These are phyloP conservation scores for Aspergillus ruber DNA, from an alignment of 2,329 filamentous ascomycete species.

Conservation along the genomic window DNA sequence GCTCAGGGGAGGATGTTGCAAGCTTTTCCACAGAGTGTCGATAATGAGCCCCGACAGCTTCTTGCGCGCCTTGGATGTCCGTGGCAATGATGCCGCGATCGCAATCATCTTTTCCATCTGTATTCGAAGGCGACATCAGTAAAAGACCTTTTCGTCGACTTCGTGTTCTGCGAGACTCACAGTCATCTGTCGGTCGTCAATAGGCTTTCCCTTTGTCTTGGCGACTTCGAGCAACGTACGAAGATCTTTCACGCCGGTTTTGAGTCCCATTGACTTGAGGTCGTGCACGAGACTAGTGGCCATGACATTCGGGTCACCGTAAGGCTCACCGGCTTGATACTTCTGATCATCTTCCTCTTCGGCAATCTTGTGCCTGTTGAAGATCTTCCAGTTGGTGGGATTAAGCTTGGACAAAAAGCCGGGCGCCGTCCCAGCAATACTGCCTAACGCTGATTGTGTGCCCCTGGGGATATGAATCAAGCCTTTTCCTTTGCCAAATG, in stretches of 20 bases:
- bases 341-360: constrained; percentile 9
- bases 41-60: constrained; percentile 5
- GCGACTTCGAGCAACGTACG: constrained; percentile 4
- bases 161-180: constrained; percentile 1
- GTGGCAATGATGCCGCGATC: constrained; percentile 3
- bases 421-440: constrained; percentile 4
- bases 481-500: not conserved
- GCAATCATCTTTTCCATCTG: constrained; percentile 7
- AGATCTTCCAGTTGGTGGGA: constrained; percentile 3
- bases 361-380: constrained; percentile 4
- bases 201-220: constrained; percentile 6
- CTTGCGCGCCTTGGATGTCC: constrained; percentile 2
- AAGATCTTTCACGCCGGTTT: constrained; percentile 24
- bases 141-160: not conserved
- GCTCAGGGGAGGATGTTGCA: constrained; percentile 5
- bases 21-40: constrained; percentile 4
- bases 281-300: constrained; percentile 63
- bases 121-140: not conserved
- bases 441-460: constrained; percentile 3
- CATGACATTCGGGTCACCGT: constrained; percentile 37
- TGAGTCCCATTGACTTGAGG: constrained; percentile 60
- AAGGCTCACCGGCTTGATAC: constrained; percentile 6
- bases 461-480: constrained; percentile 1
- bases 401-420: constrained; percentile 5
- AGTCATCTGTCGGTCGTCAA: constrained; percentile 5